Percentiles rank a stretch among this genome's conserved stretches.
These are phyloP conservation scores for Acanthamoeba rhysodes DNA, from an alignment of 208 protist genomes.

Conservation along the genomic window DNA sequence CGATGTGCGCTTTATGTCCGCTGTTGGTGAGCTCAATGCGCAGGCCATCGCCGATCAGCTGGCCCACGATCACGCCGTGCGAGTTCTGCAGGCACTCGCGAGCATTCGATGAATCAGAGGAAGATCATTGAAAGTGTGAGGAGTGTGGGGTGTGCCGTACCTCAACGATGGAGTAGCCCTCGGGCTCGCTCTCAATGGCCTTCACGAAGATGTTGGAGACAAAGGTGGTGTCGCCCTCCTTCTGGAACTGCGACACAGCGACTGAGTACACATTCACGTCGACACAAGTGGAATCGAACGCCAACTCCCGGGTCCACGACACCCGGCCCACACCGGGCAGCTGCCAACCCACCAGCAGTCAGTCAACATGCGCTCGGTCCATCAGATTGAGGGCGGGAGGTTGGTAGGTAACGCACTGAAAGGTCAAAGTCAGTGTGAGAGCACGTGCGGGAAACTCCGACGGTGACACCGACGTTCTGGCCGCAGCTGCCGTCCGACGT, in stretches of 20 bases:
- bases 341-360: not conserved
- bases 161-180: constrained; percentile 30
- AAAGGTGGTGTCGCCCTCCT: constrained; percentile 27
- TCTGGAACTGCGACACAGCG: constrained; percentile 37
- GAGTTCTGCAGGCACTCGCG: not conserved
- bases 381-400: not conserved
- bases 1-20: not conserved
- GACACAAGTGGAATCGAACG: not conserved
- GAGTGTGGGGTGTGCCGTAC: not conserved
- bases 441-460: constrained; percentile 41
- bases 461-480: not conserved
- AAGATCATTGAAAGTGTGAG: not conserved
- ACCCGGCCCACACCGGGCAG: not conserved
- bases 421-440: not conserved
- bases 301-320: constrained; percentile 4
- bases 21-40: constrained; percentile 4
- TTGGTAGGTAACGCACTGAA: not conserved
- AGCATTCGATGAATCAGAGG: not conserved
- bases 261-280: constrained; percentile 40
- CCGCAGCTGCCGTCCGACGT: not conserved
- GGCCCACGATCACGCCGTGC: constrained; percentile 24
- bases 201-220: constrained; percentile 66
- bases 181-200: constrained; percentile 27
- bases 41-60: constrained; percentile 47
- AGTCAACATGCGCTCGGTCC: too few species aligned